Percentiles rank a stretch among this genome's conserved stretches.
Evolutionary conservation across 768 basidiomycete genomes (phyloP).

Genomic region (Rhodotorula graminis): DNA sequence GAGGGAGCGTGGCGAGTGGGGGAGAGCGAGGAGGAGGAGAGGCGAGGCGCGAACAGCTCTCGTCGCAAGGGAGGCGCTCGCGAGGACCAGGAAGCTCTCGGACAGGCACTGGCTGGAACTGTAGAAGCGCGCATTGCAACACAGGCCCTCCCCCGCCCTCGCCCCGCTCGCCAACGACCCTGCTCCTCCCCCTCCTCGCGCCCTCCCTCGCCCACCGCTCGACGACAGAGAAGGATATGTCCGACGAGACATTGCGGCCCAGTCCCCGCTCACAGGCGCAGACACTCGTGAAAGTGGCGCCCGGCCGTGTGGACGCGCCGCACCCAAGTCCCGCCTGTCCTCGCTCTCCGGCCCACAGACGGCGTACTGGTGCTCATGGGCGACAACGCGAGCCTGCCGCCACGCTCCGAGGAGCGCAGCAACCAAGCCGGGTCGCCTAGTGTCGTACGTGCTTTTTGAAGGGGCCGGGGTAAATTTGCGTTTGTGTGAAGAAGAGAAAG

Average conservation of each 20-base stretch:
- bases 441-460: conserved; percentile 31
- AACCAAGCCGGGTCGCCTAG: background rate
- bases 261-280: conserved; percentile 18
- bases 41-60: too few relatives aligned
- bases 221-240: background rate
- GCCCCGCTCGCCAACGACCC: too few relatives aligned
- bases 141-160: too few relatives aligned
- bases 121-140: too few relatives aligned
- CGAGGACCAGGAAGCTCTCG: too few relatives aligned
- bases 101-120: too few relatives aligned
- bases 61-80: too few relatives aligned
- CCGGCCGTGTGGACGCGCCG: conserved; percentile 28
- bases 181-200: too few relatives aligned
- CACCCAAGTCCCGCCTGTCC: conserved; percentile 30
- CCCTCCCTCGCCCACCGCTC: background rate
- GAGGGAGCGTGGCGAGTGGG: too few relatives aligned
- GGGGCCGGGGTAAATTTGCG: conserved; percentile 3
- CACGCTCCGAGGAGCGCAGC: too few relatives aligned
- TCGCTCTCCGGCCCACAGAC: conserved; percentile 29
- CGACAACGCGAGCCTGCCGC: background rate
- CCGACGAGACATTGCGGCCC: conserved; percentile 36
- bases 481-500: background rate
- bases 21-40: background rate
- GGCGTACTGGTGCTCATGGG: background rate
- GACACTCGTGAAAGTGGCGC: conserved; percentile 5